Conservation (phyloP, 495 filamentous ascomycete genomes). For the Eremomyces bilateralis region DNA sequence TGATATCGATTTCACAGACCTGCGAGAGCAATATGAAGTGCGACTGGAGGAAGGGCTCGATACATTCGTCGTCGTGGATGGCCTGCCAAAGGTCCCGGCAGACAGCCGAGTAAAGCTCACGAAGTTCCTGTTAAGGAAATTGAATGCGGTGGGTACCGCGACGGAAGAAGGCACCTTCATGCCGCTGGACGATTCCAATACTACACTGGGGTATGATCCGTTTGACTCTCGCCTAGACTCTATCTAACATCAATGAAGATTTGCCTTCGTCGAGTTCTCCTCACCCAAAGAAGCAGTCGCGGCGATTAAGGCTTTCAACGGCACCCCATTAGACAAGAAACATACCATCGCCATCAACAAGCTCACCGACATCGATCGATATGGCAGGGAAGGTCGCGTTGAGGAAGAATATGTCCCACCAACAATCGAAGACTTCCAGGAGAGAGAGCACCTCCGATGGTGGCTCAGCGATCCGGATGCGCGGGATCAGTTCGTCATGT, state of each 20-base stretch:
- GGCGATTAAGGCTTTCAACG: constrained; percentile 68
- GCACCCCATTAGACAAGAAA: constrained; percentile 73
- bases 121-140: constrained; percentile 83
- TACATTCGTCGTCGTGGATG: constrained; percentile 86
- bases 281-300: constrained; percentile 76
- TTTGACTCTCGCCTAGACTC: not conserved
- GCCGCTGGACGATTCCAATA: constrained; percentile 65
- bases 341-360: constrained; percentile 94
- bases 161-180: constrained; percentile 78
- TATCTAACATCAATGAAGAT: constrained; percentile 5
- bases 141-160: constrained; percentile 62
- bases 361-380: constrained; percentile 90
- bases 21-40: constrained; percentile 81
- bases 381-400: constrained; percentile 78
- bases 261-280: constrained; percentile 85
- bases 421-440: constrained; percentile 51
- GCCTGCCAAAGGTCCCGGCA: constrained; percentile 64
- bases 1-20: constrained; percentile 84
- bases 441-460: constrained; percentile 86
- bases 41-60: constrained; percentile 89
- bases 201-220: constrained; percentile 52
- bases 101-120: constrained; percentile 64
- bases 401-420: constrained; percentile 75
- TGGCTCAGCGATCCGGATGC: constrained; percentile 72
- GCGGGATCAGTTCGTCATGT: constrained; percentile 88